Evolutionary conservation across 1,139 yeast genomes (phyloP).

Genomic region (Pichia sorboxylosa): DNA sequence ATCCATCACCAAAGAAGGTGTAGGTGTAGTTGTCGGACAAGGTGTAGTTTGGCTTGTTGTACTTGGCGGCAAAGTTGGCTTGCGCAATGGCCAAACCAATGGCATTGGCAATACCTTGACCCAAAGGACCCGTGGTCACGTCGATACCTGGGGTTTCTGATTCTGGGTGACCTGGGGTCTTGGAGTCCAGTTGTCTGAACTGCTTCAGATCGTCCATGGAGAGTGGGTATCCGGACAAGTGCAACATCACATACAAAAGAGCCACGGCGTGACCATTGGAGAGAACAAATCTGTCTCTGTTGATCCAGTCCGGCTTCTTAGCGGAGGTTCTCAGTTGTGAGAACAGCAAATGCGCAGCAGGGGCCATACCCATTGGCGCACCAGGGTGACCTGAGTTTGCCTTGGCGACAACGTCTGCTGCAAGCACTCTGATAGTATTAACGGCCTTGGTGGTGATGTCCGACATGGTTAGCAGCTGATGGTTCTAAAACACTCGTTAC

Average conservation of each 20-base stretch:
- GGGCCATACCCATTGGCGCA: conserved; percentile 98
- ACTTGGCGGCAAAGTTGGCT: conserved; percentile 82
- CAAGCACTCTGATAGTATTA: conserved; percentile 80
- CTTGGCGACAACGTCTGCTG: conserved; percentile 76
- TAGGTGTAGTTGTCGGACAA: conserved; percentile 65
- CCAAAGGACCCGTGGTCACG: conserved; percentile 98
- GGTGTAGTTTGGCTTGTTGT: conserved; percentile 75
- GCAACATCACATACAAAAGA: conserved; percentile 74
- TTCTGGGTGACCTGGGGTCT: conserved; percentile 98
- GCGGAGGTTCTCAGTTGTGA: conserved; percentile 81
- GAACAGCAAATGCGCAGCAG: conserved; percentile 69
- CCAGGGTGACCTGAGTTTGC: conserved; percentile 99
- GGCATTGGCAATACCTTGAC: conserved; percentile 96
- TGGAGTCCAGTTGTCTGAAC: conserved; percentile 85
- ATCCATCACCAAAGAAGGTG: conserved; percentile 90
- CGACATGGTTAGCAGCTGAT: conserved; percentile 4
- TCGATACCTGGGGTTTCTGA: conserved; percentile 80
- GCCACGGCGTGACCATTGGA: conserved; percentile 98
- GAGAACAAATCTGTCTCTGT: conserved; percentile 90
- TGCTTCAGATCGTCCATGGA: conserved; percentile 77
- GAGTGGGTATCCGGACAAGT: conserved; percentile 74
- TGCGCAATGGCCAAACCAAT: conserved; percentile 97
- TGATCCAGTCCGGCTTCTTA: conserved; percentile 81
- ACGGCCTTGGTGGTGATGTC: conserved; percentile 43
- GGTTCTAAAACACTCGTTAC: too few relatives aligned